Evolutionary conservation across 78 protist species (phyloP), one percentile per base, ranked within the genome.

Genomic region (Dictyostelium capitatum): DNA sequence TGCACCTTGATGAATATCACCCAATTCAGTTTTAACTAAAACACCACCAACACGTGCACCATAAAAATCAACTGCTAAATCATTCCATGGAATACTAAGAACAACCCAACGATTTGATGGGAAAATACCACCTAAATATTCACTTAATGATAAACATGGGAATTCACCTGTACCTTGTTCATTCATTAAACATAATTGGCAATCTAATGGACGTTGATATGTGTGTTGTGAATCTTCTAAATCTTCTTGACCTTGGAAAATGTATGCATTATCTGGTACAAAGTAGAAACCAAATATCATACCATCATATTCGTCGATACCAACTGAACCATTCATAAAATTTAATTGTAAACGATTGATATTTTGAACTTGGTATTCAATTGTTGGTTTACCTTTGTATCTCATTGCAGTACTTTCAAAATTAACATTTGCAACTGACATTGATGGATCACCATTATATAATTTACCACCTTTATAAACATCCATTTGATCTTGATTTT

Each of bases 61-160:
- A 67, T 30, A 67, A 48, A 67, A 67, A 67, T 67, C 75, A 46
- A 73, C 79, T 0, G 51, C 56, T 9, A 73, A 47, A 53, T 87
- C 93, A 62, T 74, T 41, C 69, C 79, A 87, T 30, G 93, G 93
- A 19, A 87, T 77, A 14, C 48, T 32, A 6, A 87, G 11, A 8
- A 41, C 17, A 47, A 87, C 47, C 93, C 93, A 87, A 30, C 30
- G 25, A 47, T 77, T 59, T 10, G 41, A 15, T 15, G 72, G 79
- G 80, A 87, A 87, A 43, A 75, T 20, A 32, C 93, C 93, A 65
- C 93, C 93, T 4, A 59, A 32, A 57, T 77, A 87, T 50, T 87
- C 79, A 32, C 79, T 25, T 12, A 87, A 28, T 28, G 59, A 37
- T n/a, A 73, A 73, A 73, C 79, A 73, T 23, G 79, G 79, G 25